phyloP scores from a whole-genome alignment of 2,329 filamentous ascomycete species.

The Dryadomyces quercus-mongolicae region DNA sequence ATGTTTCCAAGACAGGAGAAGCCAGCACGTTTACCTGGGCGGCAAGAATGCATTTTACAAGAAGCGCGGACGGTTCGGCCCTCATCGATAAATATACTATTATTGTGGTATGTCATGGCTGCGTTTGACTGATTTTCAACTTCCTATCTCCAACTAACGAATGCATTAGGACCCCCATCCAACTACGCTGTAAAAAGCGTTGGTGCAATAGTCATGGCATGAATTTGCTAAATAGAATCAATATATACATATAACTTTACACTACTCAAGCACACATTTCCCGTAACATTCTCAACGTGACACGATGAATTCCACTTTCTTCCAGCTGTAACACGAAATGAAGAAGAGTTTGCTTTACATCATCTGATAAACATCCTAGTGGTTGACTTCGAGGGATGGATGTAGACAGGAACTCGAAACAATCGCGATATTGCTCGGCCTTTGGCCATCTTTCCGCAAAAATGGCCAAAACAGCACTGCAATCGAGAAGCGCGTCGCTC shows the following conservation, averaged over 20 bases:
- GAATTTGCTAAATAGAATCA: neutral
- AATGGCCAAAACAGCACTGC: constrained; percentile 22
- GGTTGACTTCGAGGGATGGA: constrained; percentile 4
- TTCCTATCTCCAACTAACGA: too few species aligned
- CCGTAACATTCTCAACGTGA: constrained; percentile 2
- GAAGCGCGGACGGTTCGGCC: constrained; percentile 1
- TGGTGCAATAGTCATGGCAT: too few species aligned
- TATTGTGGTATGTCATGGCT: constrained; percentile 7
- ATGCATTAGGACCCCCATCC: neutral
- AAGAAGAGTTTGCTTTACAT: neutral
- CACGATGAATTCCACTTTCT: constrained; percentile 4
- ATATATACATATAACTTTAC: neutral
- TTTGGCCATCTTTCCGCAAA: constrained; percentile 24
- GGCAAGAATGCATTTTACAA: constrained; percentile 8
- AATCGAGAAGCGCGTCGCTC: constrained; percentile 21
- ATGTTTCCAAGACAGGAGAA: constrained; percentile 5
- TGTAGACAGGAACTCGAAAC: constrained; percentile 20
- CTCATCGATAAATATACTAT: constrained; percentile 10
- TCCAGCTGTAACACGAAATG: neutral
- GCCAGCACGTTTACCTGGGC: constrained; percentile 9
- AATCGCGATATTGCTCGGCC: constrained; percentile 21
- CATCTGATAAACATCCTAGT: neutral
- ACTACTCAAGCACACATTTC: neutral
- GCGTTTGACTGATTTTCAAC: neutral
- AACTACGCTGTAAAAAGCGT: neutral